Conservation (phyloP, 108 stramenopile species). For the Cyclotella distinguenda region DNA sequence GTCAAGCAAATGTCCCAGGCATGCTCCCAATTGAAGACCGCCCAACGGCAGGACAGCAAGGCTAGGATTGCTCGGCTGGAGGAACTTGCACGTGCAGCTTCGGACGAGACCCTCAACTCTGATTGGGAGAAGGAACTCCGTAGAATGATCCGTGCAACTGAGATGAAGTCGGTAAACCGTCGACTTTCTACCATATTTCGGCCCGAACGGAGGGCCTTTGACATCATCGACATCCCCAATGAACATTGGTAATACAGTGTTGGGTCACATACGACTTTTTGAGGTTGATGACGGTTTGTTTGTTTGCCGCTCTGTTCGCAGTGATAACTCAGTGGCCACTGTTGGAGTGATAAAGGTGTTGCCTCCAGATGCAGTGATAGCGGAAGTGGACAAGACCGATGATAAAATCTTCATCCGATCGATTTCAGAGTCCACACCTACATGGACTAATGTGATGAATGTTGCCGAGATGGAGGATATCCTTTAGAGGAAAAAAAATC, state of each 20-base stretch:
- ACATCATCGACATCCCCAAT: constrained; percentile 3
- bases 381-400: not conserved
- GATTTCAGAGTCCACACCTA: not conserved
- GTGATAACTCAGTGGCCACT: not conserved
- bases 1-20: not conserved
- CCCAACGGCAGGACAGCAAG: not conserved
- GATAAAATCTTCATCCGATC: not conserved
- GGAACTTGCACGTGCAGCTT: not conserved
- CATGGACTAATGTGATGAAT: not conserved
- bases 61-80: not conserved
- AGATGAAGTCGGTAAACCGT: not conserved
- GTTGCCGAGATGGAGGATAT: no score
- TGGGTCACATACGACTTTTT: not conserved
- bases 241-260: not conserved
- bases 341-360: not conserved
- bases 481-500: no score
- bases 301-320: not conserved
- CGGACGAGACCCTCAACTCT: not conserved
- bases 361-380: not conserved
- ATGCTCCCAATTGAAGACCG: not conserved
- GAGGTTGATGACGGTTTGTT: not conserved
- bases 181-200: not conserved
- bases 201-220: not conserved
- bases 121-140: not conserved
- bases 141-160: not conserved